Evolutionary conservation across 176 grass and related monocot species (phyloP).

Genomic region (Cocos nucifera): DNA sequence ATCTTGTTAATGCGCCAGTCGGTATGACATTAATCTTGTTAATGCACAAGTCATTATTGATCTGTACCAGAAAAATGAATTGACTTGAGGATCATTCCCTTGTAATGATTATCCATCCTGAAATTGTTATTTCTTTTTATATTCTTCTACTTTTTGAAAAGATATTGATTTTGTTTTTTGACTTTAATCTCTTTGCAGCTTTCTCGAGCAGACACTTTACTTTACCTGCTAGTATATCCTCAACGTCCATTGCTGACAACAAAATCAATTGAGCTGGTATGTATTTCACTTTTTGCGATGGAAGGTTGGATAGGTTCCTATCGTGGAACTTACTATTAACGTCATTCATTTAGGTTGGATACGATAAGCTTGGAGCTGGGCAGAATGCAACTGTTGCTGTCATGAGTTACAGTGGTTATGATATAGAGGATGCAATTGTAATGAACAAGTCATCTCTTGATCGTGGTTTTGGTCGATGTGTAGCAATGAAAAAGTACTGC

Average conservation of each 20-base stretch:
- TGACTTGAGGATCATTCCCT: no score
- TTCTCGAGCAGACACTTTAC: constrained; percentile 73
- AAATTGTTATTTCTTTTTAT: neutral
- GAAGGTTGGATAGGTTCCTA: neutral
- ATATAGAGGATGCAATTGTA: constrained; percentile 99
- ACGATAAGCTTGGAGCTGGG: constrained; percentile 85
- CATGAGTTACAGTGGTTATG: constrained; percentile 95
- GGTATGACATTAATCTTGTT: no score
- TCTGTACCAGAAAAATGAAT: no score
- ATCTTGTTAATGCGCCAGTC: no score
- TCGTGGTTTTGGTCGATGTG: constrained; percentile 91
- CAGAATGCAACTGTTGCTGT: constrained; percentile 97
- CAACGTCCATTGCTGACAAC: constrained; percentile 90
- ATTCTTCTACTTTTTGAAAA: constrained; percentile 8
- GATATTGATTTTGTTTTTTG: constrained; percentile 24
- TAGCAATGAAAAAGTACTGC: constrained; percentile 94
- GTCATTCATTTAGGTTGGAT: constrained; percentile 59
- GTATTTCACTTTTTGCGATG: constrained; percentile 14
- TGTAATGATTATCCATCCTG: no score
- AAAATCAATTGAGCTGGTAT: constrained; percentile 94
- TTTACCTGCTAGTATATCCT: constrained; percentile 83
- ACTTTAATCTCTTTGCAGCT: constrained; percentile 34
- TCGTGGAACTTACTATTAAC: neutral
- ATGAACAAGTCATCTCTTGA: constrained; percentile 99
- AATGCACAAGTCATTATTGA: no score